Evolutionary conservation across 2,329 filamentous ascomycete genomes (phyloP).

Genomic region (Cladophialophora exuberans): DNA sequence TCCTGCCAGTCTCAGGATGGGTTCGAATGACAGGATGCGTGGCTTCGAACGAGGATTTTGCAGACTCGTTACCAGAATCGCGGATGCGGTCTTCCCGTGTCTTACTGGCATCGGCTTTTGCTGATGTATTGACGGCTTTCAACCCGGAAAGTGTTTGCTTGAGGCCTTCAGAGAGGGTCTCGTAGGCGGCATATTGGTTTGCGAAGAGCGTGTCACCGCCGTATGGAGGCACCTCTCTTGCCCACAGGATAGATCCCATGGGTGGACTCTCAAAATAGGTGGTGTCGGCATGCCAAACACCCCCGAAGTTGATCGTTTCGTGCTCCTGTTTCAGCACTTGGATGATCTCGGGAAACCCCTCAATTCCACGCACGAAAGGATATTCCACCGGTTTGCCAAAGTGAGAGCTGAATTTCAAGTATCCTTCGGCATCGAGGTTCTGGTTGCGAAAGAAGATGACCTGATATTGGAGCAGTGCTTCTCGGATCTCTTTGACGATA

Average conservation of each 20-base stretch:
- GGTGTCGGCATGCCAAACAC: slow-evolving; percentile 33
- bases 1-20: slow-evolving; percentile 41
- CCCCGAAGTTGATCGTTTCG: slow-evolving; percentile 32
- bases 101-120: slow-evolving; percentile 34
- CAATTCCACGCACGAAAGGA: slow-evolving; percentile 31
- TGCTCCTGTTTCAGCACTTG: slow-evolving; percentile 31
- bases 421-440: slow-evolving; percentile 21
- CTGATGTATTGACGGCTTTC: slow-evolving; percentile 33
- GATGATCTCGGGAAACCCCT: slow-evolving; percentile 30
- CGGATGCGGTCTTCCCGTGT: slow-evolving; percentile 35
- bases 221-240: slow-evolving; percentile 31
- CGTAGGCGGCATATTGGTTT: slow-evolving; percentile 37
- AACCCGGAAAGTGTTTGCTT: slow-evolving; percentile 34
- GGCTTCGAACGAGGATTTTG: slow-evolving; percentile 29
- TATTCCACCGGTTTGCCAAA: slow-evolving; percentile 32
- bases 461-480: slow-evolving; percentile 28
- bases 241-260: slow-evolving; percentile 29
- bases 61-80: slow-evolving; percentile 24
- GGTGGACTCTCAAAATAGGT: slow-evolving; percentile 28
- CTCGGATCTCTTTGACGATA: slow-evolving; percentile 27
- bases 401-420: slow-evolving; percentile 25
- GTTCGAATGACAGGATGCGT: slow-evolving; percentile 40
- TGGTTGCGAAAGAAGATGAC: slow-evolving; percentile 33
- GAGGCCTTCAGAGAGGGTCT: slow-evolving; percentile 39
- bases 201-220: slow-evolving; percentile 40